Evolutionary conservation across 2,329 filamentous ascomycete genomes (phyloP).

Genomic region (Penicillium sp.): DNA sequence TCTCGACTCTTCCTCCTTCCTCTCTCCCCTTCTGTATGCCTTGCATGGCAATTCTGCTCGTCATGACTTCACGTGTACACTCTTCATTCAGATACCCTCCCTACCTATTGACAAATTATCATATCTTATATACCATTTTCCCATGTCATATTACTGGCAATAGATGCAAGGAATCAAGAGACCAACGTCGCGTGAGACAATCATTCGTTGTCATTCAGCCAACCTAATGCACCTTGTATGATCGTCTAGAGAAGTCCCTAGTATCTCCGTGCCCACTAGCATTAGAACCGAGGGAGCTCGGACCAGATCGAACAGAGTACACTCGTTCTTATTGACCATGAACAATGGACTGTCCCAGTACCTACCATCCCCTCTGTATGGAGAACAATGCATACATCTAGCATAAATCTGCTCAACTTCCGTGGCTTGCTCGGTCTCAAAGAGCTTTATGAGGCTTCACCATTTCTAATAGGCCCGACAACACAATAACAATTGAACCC

Average conservation of each 20-base stretch:
- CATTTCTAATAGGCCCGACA: too few relatives aligned
- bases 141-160: not conserved
- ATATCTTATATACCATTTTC: not conserved
- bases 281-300: too few relatives aligned
- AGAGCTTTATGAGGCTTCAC: not conserved
- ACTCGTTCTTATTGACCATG: too few relatives aligned
- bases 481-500: not conserved
- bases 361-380: too few relatives aligned
- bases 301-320: too few relatives aligned
- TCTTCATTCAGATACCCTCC: conserved; percentile 29
- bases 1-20: not conserved
- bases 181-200: not conserved
- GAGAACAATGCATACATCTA: too few relatives aligned
- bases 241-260: not conserved
- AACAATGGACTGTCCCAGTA: too few relatives aligned
- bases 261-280: too few relatives aligned
- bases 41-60: conserved; percentile 1
- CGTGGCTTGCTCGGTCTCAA: not conserved
- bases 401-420: too few relatives aligned
- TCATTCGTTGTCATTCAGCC: not conserved
- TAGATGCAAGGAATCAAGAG: not conserved
- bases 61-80: conserved; percentile 28
- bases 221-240: not conserved
- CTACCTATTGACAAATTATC: conserved; percentile 6
- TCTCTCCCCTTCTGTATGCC: not conserved